Conservation (phyloP, 2,329 filamentous ascomycete genomes). For the Colletotrichum euphorbiae region DNA sequence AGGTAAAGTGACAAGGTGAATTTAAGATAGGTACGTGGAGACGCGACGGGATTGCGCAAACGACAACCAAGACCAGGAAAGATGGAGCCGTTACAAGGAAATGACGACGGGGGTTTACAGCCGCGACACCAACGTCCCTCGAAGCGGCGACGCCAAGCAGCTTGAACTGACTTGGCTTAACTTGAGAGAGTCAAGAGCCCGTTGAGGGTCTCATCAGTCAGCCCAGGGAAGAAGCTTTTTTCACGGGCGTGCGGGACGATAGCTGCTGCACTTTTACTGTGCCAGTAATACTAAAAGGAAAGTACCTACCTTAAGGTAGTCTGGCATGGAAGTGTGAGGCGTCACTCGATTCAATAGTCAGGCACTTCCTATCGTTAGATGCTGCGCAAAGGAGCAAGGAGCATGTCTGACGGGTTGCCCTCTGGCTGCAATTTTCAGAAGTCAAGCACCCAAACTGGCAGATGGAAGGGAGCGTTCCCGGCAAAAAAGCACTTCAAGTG, state of each 20-base stretch:
- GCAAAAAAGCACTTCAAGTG: not conserved
- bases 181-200: not conserved
- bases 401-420: not conserved
- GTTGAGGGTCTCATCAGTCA: slow-evolving; percentile 24
- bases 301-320: not conserved
- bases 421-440: slow-evolving; percentile 18
- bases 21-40: slow-evolving; percentile 13
- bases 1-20: too few species aligned
- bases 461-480: slow-evolving; percentile 13
- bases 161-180: not conserved
- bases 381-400: not conserved
- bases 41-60: slow-evolving; percentile 34
- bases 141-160: not conserved
- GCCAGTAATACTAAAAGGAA: too few species aligned
- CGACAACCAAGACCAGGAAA: not conserved
- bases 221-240: too few species aligned
- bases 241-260: too few species aligned
- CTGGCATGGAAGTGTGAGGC: slow-evolving; percentile 6
- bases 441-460: slow-evolving; percentile 20
- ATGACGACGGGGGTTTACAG: slow-evolving; percentile 5
- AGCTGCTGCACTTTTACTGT: too few species aligned
- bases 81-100: slow-evolving; percentile 17
- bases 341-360: slow-evolving; percentile 18
- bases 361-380: not conserved
- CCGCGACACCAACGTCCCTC: not conserved